Evolutionary conservation across 2,329 filamentous ascomycete species (phyloP), one percentile per base, ranked within the genome.

Genomic region (Colletotrichum aenigma): DNA sequence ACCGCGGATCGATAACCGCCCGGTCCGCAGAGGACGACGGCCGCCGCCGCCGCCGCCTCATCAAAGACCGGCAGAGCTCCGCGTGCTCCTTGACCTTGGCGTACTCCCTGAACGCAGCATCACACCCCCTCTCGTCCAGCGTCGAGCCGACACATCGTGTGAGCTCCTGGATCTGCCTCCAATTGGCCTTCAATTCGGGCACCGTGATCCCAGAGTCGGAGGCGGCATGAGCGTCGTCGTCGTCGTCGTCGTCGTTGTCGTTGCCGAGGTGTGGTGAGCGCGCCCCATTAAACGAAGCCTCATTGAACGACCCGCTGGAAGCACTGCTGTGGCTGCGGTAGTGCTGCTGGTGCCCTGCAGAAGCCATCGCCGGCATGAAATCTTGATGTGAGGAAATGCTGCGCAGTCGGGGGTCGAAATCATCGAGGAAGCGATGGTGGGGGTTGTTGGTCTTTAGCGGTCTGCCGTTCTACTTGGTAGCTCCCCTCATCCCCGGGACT

Each of bases 61-160:
- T 21, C 30, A 76, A 56, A 5, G 60, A 32, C 30, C 58, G 66
- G 24, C 67, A 73, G 7, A 67, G 24, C 15, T 36, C 24, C 8
- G 55, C 60, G 28, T 72, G 52, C n/a, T 69, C 70, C 48, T 81
- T 85, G 64, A 86, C 77, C 76, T 85, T 88, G 68, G 79, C 78
- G 62, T 88, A 89, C 8, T 87, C 83, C 28, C 86, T 85, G 78
- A 86, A 89, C 7, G 85, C 85, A 4, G 83, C 81, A 71, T 89
- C 88, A 18, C 89, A 84, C 7, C 85, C 81, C 71, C 79, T 83
- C 2, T 80, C 81, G 0, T 81, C 77, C 4, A 84, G 82, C 6
- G 81, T 79, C 52, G 82, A 78, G 58, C 83, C 81, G 78, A 86
- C 83, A 64, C 84, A 82, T 70, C 83, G 83, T 10, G 85, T 78